Conservation (phyloP, 139 green algal species). For the Tetraselmis striata region DNA sequence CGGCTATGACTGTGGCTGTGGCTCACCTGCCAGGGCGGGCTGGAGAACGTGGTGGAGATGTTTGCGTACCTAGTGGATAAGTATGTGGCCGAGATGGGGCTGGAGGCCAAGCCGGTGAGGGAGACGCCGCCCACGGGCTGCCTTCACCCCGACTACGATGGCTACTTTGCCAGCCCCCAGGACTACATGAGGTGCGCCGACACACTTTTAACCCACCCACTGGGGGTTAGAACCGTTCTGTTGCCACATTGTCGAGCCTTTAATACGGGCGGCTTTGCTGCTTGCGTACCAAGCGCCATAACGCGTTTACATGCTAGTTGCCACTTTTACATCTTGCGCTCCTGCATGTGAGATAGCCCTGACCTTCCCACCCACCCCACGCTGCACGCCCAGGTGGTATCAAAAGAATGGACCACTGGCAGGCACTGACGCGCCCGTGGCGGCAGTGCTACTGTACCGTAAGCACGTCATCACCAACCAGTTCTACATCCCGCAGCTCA, state of each 20-base stretch:
- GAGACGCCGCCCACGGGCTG: constrained; percentile 88
- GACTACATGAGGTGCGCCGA: constrained; percentile 85
- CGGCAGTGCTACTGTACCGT: constrained; percentile 91
- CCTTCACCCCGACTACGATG: constrained; percentile 72
- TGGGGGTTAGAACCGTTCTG: too few relatives aligned
- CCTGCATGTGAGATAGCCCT: too few relatives aligned
- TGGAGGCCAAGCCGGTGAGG: constrained; percentile 24
- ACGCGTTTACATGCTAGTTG: too few relatives aligned
- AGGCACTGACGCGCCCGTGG: constrained; percentile 51
- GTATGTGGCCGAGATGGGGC: constrained; percentile 41
- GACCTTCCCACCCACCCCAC: too few relatives aligned
- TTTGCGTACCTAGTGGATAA: constrained; percentile 77
- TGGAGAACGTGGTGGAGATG: constrained; percentile 79
- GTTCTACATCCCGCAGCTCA: constrained; percentile 73
- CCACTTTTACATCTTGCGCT: too few relatives aligned
- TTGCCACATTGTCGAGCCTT: too few relatives aligned
- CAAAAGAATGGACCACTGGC: constrained; percentile 25
- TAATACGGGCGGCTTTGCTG: too few relatives aligned
- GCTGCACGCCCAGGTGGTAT: constrained; percentile 24
- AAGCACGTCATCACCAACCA: constrained; percentile 96
- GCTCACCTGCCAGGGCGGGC: constrained; percentile 45
- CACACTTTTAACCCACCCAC: too few relatives aligned
- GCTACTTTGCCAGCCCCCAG: constrained; percentile 60
- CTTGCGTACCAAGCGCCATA: too few relatives aligned
- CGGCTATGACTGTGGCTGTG: constrained; percentile 29